Percentiles rank a stretch among this genome's conserved stretches.
Conservation (phyloP, 495 filamentous ascomycete genomes). For the Hypoxylon rickii region DNA sequence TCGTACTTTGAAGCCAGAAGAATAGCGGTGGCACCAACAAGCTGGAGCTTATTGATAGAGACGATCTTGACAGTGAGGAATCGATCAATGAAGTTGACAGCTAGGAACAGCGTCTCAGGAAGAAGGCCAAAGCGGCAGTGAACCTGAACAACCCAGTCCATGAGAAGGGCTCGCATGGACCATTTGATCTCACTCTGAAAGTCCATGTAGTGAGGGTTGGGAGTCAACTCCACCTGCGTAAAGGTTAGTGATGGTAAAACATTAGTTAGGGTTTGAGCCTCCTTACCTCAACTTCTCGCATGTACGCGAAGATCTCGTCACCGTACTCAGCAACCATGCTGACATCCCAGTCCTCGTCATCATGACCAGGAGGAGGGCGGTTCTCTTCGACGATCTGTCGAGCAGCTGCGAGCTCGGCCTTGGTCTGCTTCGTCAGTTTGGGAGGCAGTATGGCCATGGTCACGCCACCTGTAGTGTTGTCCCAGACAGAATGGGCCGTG, state of each 20-base stretch:
- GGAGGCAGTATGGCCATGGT: slow-evolving; percentile 72
- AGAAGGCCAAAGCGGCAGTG: slow-evolving; percentile 88
- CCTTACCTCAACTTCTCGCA: slow-evolving; percentile 86
- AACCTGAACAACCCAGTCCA: slow-evolving; percentile 98
- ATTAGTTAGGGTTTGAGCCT: neutral
- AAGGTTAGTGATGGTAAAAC: slow-evolving; percentile 24
- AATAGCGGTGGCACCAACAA: slow-evolving; percentile 94
- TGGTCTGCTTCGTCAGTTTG: slow-evolving; percentile 61
- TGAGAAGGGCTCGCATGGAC: slow-evolving; percentile 96
- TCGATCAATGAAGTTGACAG: slow-evolving; percentile 93
- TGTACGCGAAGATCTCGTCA: slow-evolving; percentile 92
- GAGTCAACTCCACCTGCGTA: slow-evolving; percentile 73
- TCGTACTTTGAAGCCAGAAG: slow-evolving; percentile 98
- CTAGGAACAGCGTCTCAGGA: slow-evolving; percentile 92
- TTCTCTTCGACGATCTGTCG: slow-evolving; percentile 66
- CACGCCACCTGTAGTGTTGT: slow-evolving; percentile 76
- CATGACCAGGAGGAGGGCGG: slow-evolving; percentile 57
- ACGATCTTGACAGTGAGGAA: slow-evolving; percentile 95
- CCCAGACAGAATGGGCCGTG: slow-evolving; percentile 74
- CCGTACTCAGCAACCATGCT: slow-evolving; percentile 98
- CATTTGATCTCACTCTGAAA: slow-evolving; percentile 96
- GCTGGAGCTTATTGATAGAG: slow-evolving; percentile 90
- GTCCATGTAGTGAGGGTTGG: slow-evolving; percentile 93
- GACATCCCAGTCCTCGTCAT: slow-evolving; percentile 91
- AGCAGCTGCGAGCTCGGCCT: slow-evolving; percentile 71